Evolutionary conservation across 208 protist species (phyloP).

Genomic region (Herpetomonas tarakana): DNA sequence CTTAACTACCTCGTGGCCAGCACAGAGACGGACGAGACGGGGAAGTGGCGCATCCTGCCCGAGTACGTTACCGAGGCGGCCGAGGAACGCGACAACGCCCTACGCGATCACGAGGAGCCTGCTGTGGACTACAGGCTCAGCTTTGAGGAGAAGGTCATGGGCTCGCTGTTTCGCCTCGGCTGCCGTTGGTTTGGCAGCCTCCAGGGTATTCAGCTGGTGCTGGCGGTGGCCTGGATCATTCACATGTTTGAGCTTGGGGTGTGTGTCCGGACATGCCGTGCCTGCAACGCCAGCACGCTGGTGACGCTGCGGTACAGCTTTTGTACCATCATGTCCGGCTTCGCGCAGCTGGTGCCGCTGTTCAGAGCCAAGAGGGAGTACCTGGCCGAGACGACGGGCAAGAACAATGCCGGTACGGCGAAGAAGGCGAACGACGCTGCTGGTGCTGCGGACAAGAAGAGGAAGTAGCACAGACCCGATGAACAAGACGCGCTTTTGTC

Average conservation of each 20-base stretch:
- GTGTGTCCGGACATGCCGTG: conserved; percentile 40
- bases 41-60: conserved; percentile 28
- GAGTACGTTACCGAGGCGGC: conserved; percentile 13
- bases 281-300: conserved; percentile 24
- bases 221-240: conserved; percentile 34
- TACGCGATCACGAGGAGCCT: background rate
- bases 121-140: conserved; percentile 8
- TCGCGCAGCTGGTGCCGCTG: conserved; percentile 53
- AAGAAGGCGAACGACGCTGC: background rate
- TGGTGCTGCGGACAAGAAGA: conserved; percentile 8
- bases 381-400: conserved; percentile 12
- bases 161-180: conserved; percentile 27
- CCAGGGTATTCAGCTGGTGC: conserved; percentile 30
- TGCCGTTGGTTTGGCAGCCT: conserved; percentile 27
- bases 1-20: conserved; percentile 56
- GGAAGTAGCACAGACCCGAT: background rate
- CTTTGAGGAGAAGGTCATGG: conserved; percentile 51
- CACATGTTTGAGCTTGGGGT: conserved; percentile 56
- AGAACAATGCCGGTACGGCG: background rate
- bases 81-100: background rate
- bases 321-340: conserved; percentile 35
- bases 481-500: background rate
- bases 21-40: conserved; percentile 22
- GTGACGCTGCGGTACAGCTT: conserved; percentile 32
- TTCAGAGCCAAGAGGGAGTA: conserved; percentile 27